Percentiles rank a stretch among this genome's conserved stretches.
Conservation (phyloP, 371 early-diverging fungal species). For the Basidiobolus heterosporus region DNA sequence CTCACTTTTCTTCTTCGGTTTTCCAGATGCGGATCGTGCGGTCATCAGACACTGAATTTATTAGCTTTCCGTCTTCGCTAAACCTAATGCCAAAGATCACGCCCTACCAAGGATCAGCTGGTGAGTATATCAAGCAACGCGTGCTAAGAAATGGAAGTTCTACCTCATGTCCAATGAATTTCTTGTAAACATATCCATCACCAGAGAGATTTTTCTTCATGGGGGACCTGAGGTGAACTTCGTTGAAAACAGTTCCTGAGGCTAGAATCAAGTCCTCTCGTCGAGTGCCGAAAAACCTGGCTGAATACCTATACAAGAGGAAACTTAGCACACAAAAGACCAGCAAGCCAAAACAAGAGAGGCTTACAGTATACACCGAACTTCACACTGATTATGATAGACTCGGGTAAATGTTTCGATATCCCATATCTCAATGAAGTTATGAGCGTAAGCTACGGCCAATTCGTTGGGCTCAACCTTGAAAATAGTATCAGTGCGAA, state of each 20-base stretch:
- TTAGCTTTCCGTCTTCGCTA: conserved; percentile 27
- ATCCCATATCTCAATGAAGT: conserved; percentile 40
- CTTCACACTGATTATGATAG: conserved; percentile 25
- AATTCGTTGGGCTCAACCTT: conserved; percentile 7
- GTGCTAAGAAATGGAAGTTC: background rate
- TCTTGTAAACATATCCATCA: conserved; percentile 25
- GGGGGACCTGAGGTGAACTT: conserved; percentile 52
- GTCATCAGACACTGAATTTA: conserved; percentile 72
- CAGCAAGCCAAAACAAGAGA: too few species aligned
- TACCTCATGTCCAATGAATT: conserved; percentile 45
- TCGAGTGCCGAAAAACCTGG: conserved; percentile 42
- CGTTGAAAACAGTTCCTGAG: conserved; percentile 71
- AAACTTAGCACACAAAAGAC: background rate
- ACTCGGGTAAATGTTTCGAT: conserved; percentile 10
- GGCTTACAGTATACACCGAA: conserved; percentile 40
- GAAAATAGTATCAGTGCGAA: background rate
- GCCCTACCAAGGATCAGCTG: conserved; percentile 28
- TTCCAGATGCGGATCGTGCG: conserved; percentile 70
- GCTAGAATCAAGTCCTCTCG: conserved; percentile 33
- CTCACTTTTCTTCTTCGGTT: conserved; percentile 13
- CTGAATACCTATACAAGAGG: conserved; percentile 28
- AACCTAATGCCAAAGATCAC: conserved; percentile 69
- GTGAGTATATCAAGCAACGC: background rate
- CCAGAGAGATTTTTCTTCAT: conserved; percentile 12
- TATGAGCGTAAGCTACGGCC: conserved; percentile 60